phyloP scores from a whole-genome alignment of 202 grass and related monocot species.

The Carex sylvatica region DNA sequence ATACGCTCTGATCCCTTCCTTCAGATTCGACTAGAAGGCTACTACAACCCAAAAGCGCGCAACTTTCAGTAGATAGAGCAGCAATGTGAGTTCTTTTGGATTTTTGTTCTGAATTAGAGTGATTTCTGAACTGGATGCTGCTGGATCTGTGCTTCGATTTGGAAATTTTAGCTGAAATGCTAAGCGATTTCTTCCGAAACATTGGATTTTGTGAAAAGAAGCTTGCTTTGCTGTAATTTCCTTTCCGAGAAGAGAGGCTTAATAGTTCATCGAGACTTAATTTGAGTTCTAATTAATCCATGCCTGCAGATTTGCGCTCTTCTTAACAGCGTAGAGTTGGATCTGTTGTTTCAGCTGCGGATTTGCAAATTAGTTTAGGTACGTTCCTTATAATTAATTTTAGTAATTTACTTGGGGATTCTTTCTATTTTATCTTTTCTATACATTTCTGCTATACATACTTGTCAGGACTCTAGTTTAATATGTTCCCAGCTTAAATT shows the following conservation, averaged over 20 bases:
- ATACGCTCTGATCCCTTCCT: background rate
- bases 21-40: slow-evolving; percentile 14
- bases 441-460: background rate
- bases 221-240: background rate
- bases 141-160: slow-evolving; percentile 18
- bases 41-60: background rate
- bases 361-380: background rate
- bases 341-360: slow-evolving; percentile 15
- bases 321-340: background rate
- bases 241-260: background rate
- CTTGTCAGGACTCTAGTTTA: background rate
- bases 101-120: slow-evolving; percentile 1
- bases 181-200: background rate
- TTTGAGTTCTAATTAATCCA: background rate
- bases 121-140: background rate
- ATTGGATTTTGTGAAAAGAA: slow-evolving; percentile 1
- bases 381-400: background rate
- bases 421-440: slow-evolving; percentile 6
- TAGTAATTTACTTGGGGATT: background rate
- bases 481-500: background rate
- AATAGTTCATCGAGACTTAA: background rate
- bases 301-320: background rate
- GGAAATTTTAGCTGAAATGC: background rate
- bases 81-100: slow-evolving; percentile 6
- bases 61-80: background rate